Conservation (phyloP, 305 asterid genomes). For the Coffea humblotiana region DNA sequence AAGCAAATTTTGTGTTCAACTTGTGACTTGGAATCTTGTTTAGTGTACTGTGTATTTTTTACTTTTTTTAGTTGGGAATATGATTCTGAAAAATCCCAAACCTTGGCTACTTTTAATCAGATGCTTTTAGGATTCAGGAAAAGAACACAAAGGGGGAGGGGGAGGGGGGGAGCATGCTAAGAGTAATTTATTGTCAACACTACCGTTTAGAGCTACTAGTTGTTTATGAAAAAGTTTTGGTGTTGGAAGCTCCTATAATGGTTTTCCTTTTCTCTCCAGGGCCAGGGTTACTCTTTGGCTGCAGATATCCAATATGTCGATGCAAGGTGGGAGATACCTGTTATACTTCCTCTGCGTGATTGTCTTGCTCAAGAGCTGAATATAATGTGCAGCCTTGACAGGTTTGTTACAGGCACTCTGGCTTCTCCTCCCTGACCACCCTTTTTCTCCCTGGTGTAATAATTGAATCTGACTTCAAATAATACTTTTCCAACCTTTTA, state of each 20-base stretch:
- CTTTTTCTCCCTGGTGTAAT: constrained; percentile 4
- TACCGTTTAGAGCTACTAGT: neutral
- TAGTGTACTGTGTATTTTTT: neutral
- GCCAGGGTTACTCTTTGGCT: constrained; percentile 88
- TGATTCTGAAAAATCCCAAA: neutral
- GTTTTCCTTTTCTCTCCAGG: constrained; percentile 42
- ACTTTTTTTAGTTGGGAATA: no score
- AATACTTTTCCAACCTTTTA: neutral
- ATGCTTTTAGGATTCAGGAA: neutral
- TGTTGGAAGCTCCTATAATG: neutral
- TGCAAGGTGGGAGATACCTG: constrained; percentile 85
- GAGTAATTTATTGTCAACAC: neutral
- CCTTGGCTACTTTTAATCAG: neutral
- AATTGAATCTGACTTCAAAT: no score
- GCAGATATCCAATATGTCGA: constrained; percentile 94
- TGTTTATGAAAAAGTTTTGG: neutral
- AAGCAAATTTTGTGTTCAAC: neutral
- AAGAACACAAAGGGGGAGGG: no score
- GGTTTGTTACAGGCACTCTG: constrained; percentile 42
- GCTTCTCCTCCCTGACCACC: neutral
- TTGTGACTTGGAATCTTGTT: neutral
- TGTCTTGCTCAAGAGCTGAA: constrained; percentile 74
- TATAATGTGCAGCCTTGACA: constrained; percentile 71
- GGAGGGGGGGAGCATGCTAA: neutral
- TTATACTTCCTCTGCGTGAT: constrained; percentile 89